Conservation (phyloP, 2,329 filamentous ascomycete species). For the Fusarium clavum region DNA sequence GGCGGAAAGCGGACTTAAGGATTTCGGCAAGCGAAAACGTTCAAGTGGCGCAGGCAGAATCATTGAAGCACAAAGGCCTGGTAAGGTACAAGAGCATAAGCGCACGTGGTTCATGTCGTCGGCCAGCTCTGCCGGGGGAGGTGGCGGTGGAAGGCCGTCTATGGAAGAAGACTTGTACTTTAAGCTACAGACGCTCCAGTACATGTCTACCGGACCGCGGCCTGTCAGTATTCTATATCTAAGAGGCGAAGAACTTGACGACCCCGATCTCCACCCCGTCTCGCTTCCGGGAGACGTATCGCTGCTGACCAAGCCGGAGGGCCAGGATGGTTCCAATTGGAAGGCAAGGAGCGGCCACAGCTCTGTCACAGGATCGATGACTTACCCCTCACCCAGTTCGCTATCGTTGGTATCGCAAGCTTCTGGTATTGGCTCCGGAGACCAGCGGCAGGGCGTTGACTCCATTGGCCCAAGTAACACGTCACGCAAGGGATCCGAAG, state of each 20-base stretch:
- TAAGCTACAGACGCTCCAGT: conserved; percentile 81
- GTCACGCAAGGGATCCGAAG: conserved; percentile 60
- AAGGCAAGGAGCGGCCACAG: conserved; percentile 64
- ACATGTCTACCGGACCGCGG: conserved; percentile 88
- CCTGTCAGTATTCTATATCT: conserved; percentile 83
- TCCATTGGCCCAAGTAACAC: conserved; percentile 63
- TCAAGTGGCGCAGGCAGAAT: conserved; percentile 61
- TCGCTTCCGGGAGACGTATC: conserved; percentile 74
- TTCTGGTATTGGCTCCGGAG: conserved; percentile 54
- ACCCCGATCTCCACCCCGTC: conserved; percentile 83
- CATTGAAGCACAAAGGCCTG: conserved; percentile 69
- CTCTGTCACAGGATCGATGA: conserved; percentile 71
- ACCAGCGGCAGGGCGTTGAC: conserved; percentile 69
- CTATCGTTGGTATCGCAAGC: conserved; percentile 70
- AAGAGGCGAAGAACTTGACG: conserved; percentile 79
- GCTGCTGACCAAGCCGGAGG: conserved; percentile 66
- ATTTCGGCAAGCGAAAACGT: conserved; percentile 73
- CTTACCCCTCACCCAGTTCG: conserved; percentile 75
- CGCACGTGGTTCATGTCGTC: conserved; percentile 96
- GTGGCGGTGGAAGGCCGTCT: conserved; percentile 57
- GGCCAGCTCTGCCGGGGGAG: conserved; percentile 66
- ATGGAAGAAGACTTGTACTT: conserved; percentile 81
- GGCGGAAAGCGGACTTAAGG: conserved; percentile 74
- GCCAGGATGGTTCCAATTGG: conserved; percentile 60
- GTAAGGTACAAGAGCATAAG: conserved; percentile 91